Evolutionary conservation across 1,139 yeast genomes (phyloP), one percentile per base, ranked within the genome.

Genomic region (Scheffersomyces parashehatae): DNA sequence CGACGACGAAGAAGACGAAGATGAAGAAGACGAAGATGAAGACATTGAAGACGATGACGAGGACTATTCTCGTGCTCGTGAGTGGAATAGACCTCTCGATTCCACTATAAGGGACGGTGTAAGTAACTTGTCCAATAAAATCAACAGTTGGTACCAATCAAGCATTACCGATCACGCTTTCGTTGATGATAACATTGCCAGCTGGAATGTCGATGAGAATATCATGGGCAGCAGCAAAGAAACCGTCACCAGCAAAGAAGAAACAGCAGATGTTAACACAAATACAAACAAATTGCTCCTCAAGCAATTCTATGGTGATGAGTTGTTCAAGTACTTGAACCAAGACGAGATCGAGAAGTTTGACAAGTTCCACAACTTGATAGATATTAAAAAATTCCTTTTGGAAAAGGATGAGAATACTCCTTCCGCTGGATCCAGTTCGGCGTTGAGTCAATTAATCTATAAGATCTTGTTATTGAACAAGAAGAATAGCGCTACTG

Each of bases 151-250:
- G 67, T 51, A 62, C 47, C 58, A 34, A 38, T 42, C 55, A 34
- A 47, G 44, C 38, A 28, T 47, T 29, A 36, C 50, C 9, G 55
- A 48, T 5, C 38, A 41, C 40, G 46, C 54, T 31, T 37, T 61
- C 28, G 59, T 68, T 5, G 74, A 70, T 46, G 79, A 73, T 48
- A 72, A 73, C 50, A 62, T 67, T 4, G 79, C 79, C 12, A 67
- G 73, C 40, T 73, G 78, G 78, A 73, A 73, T 51, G 56, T 73
- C 46, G 77, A 73, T 49, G 77, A 70, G 47, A 60, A 66, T 44
- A 51, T 65, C 37, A 49, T 49, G 49, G 45, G 41, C 33, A 37
- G 38, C 24, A 39, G 44, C 24, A 29, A 30, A 29, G 35, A 41
- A 12, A 30, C 39, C 29, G 26, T 20, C 26, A 20, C 26, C 26